These are phyloP conservation scores for Panicum miliaceum DNA, from an alignment of 176 grass and related monocot genomes.

Conservation along the genomic window DNA sequence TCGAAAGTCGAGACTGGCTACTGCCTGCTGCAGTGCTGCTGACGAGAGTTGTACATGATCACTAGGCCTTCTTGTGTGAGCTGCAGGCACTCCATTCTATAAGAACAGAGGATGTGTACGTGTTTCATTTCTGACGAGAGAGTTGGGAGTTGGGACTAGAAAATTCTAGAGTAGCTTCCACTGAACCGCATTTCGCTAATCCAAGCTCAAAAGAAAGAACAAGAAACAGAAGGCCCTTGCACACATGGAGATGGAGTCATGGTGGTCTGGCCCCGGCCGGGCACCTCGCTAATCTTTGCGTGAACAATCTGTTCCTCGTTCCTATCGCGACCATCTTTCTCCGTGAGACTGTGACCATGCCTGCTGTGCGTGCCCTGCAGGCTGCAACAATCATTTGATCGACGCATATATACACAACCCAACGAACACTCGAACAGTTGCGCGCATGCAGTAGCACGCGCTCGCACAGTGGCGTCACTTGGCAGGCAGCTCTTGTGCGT, in stretches of 20 bases:
- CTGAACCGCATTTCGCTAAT: neutral
- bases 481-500: too few species aligned
- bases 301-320: too few species aligned
- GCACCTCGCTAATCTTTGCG: too few species aligned
- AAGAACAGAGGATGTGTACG: neutral
- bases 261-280: too few species aligned
- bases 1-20: neutral
- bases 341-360: neutral
- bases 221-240: neutral
- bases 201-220: neutral
- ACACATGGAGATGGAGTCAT: too few species aligned
- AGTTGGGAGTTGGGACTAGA: neutral
- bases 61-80: neutral
- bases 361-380: neutral
- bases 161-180: neutral
- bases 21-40: neutral
- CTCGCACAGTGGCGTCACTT: neutral
- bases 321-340: neutral
- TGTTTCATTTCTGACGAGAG: neutral
- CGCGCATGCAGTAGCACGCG: neutral
- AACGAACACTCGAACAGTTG: neutral
- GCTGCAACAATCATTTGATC: constrained; percentile 8
- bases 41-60: neutral
- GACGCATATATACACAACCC: neutral
- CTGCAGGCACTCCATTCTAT: neutral